Evolutionary conservation across 129 eudicot genomes (phyloP), one percentile per base, ranked within the genome.

Genomic region (Ambrosia artemisiifolia): DNA sequence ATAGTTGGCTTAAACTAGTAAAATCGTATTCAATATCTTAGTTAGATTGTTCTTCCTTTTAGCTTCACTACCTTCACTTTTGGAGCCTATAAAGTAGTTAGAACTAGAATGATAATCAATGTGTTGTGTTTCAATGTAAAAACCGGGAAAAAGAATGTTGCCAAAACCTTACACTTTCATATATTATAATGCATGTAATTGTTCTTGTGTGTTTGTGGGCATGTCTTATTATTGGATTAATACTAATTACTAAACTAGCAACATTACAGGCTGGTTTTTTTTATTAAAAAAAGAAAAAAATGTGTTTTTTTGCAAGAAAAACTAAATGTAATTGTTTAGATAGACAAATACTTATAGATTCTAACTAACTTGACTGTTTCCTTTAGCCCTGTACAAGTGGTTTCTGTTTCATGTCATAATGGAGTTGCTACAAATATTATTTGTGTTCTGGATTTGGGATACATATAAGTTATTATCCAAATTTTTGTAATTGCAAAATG

Each of bases 231-330:
- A 90, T 90, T 46, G 96, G 96, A 50, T 90, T 88, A 44, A 83
- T 91, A 91, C 92, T 3, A 95, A 91, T 76, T 91, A 88, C 83
- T 91, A 75, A 61, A 91, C 97, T 28, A 86, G 95, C 82, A 88
- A 88, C 69, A 90, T 64, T 90, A 90, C 84, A 89, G 96, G 96
- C 35, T 5, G 46, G 62, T 44, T n/a, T 59, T 8, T 17, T 7
- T 8, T 43, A n/a, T n/a, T n/a, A n/a, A n/a, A n/a, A n/a, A n/a
- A n/a, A n/a, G n/a, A n/a, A n/a, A n/a, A 19, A 55, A 8, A 6
- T 3, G 11, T 6, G 2, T 20, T 2, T 55, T 55, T 55, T 55
- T 33, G 60, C 60, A 9, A 20, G 13, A 55, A 8, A 19, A 20
- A 20, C 5, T n/a, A 55, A 20, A n/a, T 55, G n/a, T 18, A 55